These are phyloP conservation scores for Helianthus tuberosus DNA, from an alignment of 129 eudicot species.

Conservation along the genomic window DNA sequence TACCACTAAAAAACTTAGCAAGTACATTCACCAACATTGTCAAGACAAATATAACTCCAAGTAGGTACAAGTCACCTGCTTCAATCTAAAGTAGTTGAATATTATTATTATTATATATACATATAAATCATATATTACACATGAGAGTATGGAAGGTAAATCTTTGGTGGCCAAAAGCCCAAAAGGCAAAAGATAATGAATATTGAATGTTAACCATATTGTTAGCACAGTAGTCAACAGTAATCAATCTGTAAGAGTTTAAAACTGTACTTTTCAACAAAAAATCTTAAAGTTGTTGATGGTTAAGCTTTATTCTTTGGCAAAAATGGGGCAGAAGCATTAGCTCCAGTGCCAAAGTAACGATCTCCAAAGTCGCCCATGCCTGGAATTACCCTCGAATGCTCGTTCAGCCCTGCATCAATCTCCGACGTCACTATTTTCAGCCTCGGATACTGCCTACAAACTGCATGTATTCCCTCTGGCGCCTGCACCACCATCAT, in stretches of 20 bases:
- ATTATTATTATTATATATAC: too few relatives aligned
- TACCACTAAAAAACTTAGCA: too few relatives aligned
- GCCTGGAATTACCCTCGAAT: slow-evolving; percentile 77
- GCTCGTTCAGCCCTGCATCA: slow-evolving; percentile 56
- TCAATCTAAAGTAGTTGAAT: too few relatives aligned
- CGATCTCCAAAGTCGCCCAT: slow-evolving; percentile 98
- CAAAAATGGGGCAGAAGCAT: slow-evolving; percentile 25
- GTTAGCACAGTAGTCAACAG: neutral
- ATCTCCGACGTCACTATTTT: slow-evolving; percentile 94
- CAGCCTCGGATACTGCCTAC: slow-evolving; percentile 69
- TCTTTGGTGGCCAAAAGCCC: neutral
- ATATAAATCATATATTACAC: too few relatives aligned
- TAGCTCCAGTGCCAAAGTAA: slow-evolving; percentile 71
- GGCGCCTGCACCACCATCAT: slow-evolving; percentile 63
- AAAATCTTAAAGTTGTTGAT: neutral
- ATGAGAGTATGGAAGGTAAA: neutral
- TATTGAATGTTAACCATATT: neutral
- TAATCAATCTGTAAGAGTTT: slow-evolving; percentile 1
- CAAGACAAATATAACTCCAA: too few relatives aligned
- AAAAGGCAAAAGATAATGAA: neutral
- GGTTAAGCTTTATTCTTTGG: slow-evolving; percentile 15
- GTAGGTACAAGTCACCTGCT: too few relatives aligned
- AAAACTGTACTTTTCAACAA: neutral
- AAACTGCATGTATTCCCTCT: slow-evolving; percentile 78
- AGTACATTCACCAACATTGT: too few relatives aligned